Conservation (phyloP, 2,329 filamentous ascomycete genomes). For the Magnaporthiopsis poae region DNA sequence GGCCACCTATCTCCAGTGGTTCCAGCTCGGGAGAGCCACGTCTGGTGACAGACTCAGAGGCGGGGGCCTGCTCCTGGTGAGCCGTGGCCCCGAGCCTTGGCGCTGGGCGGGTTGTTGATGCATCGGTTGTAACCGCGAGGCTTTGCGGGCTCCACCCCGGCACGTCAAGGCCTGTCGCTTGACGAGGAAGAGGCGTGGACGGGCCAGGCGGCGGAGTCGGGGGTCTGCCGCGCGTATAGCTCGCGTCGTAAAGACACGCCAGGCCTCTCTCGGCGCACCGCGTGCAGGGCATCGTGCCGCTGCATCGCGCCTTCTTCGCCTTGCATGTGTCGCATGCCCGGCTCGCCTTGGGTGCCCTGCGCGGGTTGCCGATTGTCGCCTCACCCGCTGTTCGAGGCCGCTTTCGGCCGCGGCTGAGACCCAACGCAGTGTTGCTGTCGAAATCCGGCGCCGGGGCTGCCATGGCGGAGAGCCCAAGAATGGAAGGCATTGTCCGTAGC, state of each 20-base stretch:
- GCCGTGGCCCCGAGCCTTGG: no score
- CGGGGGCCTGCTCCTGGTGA: neutral
- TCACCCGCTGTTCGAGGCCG: neutral
- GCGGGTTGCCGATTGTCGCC: neutral
- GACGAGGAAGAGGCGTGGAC: neutral
- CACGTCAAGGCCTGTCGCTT: neutral
- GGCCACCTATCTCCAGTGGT: constrained; percentile 34
- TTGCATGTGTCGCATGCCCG: constrained; percentile 31
- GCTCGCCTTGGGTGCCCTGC: constrained; percentile 22
- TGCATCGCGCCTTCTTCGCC: constrained; percentile 27
- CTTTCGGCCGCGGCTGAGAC: neutral
- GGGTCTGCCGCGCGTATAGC: constrained; percentile 26
- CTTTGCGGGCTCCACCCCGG: neutral
- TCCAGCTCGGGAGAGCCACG: constrained; percentile 22
- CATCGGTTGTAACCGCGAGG: no score
- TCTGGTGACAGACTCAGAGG: constrained; percentile 11
- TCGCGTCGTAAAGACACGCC: constrained; percentile 26
- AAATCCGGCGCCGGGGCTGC: neutral
- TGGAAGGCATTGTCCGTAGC: no score
- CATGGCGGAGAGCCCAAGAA: neutral
- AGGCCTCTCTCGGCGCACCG: constrained; percentile 21
- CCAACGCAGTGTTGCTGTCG: neutral
- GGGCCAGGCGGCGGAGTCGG: constrained; percentile 23
- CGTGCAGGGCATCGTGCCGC: constrained; percentile 26
- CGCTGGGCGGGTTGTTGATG: no score